Base-by-base conservation (phyloP, 2,329 filamentous ascomycete species). In the Calonectria pteridis region DNA sequence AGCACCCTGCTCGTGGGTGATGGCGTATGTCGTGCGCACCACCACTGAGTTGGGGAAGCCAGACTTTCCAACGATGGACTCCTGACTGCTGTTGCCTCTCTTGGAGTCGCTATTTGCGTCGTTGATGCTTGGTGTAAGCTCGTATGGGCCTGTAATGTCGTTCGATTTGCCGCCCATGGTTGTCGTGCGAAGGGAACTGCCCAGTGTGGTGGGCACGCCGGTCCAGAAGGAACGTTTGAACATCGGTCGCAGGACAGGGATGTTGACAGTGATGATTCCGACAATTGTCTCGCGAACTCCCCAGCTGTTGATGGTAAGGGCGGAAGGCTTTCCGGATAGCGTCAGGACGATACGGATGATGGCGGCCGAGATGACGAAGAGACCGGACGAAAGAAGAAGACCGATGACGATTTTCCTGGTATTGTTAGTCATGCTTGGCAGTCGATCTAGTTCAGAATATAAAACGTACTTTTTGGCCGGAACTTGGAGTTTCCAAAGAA, bases 221-320 rank as follows among this genome's bases (percentile, higher is more conserved):
- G 73, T 63, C 76, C 76, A 79, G 18, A 79, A 79, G 0, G 67
- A 46, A 0, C 63, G 67, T 0, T 69, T 50, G 26, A 79, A 79
- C 3, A 78, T 43, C 0, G 73, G 73, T 29, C 76, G 50, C 0
- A 79, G 55, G 1, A 78, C 71, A 0, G 77, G 76, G 0, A 79
- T 74, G 66, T 84, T 85, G 72, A 86, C 83, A 13, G 83, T 81
- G 43, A 86, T 81, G 31, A 86, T 83, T n/a, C 82, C 84, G 43
- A 86, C 83, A 59, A 86, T 84, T 69, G 78, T 82, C 31, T 82
- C 80, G 0, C 80, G 79, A 4, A 82, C 79, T 2, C 79, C 79
- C 80, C 78, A 81, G 55, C 66, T 55, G 72, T 80, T 82, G 40
- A 81, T 73, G 0, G 77, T 80, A 1, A 79, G 73, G 4, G 77